A percentile compares a stretch with the other conserved stretches of the same genome.
These are phyloP conservation scores for Colletotrichum sublineola DNA, from an alignment of 2,329 filamentous ascomycete genomes.

Conservation along the genomic window DNA sequence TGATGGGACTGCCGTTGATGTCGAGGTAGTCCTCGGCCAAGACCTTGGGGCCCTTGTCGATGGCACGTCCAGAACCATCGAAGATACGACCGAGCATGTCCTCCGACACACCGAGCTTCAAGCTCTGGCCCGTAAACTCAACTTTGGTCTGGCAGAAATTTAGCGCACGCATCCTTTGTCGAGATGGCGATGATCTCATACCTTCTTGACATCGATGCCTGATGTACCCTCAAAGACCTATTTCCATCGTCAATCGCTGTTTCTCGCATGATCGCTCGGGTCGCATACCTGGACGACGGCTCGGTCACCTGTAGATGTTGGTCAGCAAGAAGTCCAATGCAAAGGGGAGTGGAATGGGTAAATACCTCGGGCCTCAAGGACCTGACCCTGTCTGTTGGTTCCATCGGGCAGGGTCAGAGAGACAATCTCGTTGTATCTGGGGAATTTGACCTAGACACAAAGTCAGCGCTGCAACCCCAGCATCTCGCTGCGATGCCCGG, in stretches of 20 bases:
- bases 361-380: conserved; percentile 95
- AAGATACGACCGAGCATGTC: conserved; percentile 99
- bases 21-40: conserved; percentile 98
- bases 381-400: conserved; percentile 91
- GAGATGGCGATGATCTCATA: conserved; percentile 53
- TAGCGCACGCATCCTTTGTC: conserved; percentile 29
- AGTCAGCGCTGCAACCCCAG: conserved; percentile 11
- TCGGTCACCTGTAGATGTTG: conserved; percentile 76
- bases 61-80: conserved; percentile 96
- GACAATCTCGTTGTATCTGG: conserved; percentile 97
- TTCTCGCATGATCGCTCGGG: conserved; percentile 26
- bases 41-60: conserved; percentile 99
- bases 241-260: conserved; percentile 47
- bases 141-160: conserved; percentile 82
- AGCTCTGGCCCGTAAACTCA: conserved; percentile 94
- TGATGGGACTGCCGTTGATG: conserved; percentile 99
- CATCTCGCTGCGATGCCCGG: conserved; percentile 35
- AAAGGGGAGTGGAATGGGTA: conserved; percentile 42
- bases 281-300: conserved; percentile 89
- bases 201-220: conserved; percentile 99
- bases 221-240: conserved; percentile 98
- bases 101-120: conserved; percentile 99
- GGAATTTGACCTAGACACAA: conserved; percentile 88
- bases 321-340: conserved; percentile 44
- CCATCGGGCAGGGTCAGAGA: conserved; percentile 96